Percentiles rank a stretch among this genome's conserved stretches.
phyloP scores from a whole-genome alignment of 768 basidiomycete genomes.

The Neoboletus brunneissimus region DNA sequence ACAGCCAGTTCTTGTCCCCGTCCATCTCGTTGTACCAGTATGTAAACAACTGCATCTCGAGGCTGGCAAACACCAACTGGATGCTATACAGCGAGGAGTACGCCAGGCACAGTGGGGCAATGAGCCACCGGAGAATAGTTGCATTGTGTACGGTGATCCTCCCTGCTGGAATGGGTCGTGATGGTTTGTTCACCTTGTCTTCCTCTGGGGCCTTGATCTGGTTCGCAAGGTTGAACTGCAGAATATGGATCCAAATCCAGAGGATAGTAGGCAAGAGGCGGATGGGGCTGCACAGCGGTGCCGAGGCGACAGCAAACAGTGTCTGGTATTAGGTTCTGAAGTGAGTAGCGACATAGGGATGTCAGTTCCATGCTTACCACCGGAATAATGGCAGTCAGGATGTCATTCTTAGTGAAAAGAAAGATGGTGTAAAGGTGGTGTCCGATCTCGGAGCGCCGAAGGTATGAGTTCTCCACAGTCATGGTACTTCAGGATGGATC shows the following conservation, averaged over 20 bases:
- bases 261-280: constrained; percentile 28
- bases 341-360: not conserved
- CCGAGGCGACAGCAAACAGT: constrained; percentile 33
- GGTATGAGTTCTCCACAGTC: constrained; percentile 14
- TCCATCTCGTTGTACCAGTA: constrained; percentile 40
- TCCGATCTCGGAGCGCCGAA: constrained; percentile 12
- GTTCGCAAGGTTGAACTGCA: constrained; percentile 46
- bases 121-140: constrained; percentile 35
- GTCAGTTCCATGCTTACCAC: constrained; percentile 35
- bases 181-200: constrained; percentile 44
- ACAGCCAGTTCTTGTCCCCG: constrained; percentile 38
- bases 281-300: constrained; percentile 25
- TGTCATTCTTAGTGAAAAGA: constrained; percentile 46
- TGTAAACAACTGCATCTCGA: constrained; percentile 33
- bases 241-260: constrained; percentile 47
- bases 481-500: constrained; percentile 4
- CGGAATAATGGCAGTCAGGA: constrained; percentile 46
- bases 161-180: constrained; percentile 44
- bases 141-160: constrained; percentile 39
- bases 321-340: constrained; percentile 19
- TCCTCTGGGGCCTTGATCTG: constrained; percentile 42
- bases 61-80: constrained; percentile 33
- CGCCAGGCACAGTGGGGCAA: constrained; percentile 35
- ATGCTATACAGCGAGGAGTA: constrained; percentile 34
- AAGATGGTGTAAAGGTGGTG: constrained; percentile 32